phyloP scores from a whole-genome alignment of 805 yeast species.

The Yarrowia sp. region DNA sequence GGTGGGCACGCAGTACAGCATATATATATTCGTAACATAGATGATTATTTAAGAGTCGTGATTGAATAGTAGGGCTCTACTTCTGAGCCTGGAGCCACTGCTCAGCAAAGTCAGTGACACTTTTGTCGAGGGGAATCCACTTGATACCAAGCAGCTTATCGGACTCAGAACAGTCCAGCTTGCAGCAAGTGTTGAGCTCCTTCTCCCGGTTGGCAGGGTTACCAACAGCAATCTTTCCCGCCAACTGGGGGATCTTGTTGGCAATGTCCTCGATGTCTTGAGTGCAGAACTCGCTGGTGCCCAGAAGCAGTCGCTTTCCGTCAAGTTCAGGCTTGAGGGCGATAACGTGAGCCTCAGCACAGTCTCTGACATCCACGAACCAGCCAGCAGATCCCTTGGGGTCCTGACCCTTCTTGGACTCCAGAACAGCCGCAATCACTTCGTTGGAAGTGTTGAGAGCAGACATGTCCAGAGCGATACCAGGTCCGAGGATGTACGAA shows the following conservation, averaged over 20 bases:
- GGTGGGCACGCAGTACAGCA: neutral
- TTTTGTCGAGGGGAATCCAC: slow-evolving; percentile 24
- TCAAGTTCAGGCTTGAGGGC: slow-evolving; percentile 52
- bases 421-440: slow-evolving; percentile 2
- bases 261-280: slow-evolving; percentile 42
- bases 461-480: slow-evolving; percentile 45
- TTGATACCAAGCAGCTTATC: slow-evolving; percentile 3
- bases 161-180: slow-evolving; percentile 2
- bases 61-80: neutral
- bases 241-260: slow-evolving; percentile 29
- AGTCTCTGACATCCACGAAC: slow-evolving; percentile 65
- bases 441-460: slow-evolving; percentile 50
- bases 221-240: slow-evolving; percentile 8
- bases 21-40: slow-evolving; percentile 37
- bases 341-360: slow-evolving; percentile 61
- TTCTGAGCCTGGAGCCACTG: slow-evolving; percentile 25
- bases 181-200: neutral
- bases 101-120: slow-evolving; percentile 20
- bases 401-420: slow-evolving; percentile 3
- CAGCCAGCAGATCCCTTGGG: slow-evolving; percentile 40
- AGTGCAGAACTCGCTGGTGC: slow-evolving; percentile 41
- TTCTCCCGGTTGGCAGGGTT: neutral
- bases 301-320: slow-evolving; percentile 44
- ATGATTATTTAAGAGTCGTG: neutral
- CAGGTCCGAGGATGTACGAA: slow-evolving; percentile 49